Base-by-base conservation (phyloP, 108 stramenopile species). In the Licmophora abbreviata region DNA sequence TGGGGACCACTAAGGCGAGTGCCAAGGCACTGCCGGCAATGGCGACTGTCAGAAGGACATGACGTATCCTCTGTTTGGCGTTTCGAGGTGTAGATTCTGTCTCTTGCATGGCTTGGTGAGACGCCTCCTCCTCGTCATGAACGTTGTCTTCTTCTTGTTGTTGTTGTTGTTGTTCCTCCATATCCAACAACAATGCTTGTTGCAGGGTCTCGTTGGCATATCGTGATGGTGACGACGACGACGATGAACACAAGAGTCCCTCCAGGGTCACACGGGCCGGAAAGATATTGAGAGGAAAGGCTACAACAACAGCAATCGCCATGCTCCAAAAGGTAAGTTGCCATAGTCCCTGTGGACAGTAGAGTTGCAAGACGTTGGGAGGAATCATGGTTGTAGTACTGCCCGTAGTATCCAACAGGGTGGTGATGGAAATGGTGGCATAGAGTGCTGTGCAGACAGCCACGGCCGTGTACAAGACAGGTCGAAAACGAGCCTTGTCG, bases 221-320 rank as follows among this genome's bases (percentile, higher is more conserved):
- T 53, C 14, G 28, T 32, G 1, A 51, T 44, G 44, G 33, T 59
- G 26, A 35, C 58, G 28, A 42, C 23, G 41, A 44, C 28, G 29
- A 45, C 38, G 46, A 55, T 14, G 50, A 48, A 35, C 51, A 71
- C 58, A 64, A 61, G 46, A 88, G 81, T 33, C 72, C 50, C 21
- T 73, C 56, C 51, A 85, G 31, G 22, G 77, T 79, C 26, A 79
- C 74, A 5, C 83, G 61, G 8, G 81, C 81, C 6, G 88, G 88
- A 28, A 89, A 76, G 7, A 89, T 73, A 49, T 85, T 89, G 37
- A 89, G 72, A 4, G 88, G 88, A 58, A 75, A 89, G 2, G 83
- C 87, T 49, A 84, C 75, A 27, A 84, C 73, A 15, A 89, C 70
- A 4, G 88, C 82, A n/a, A 84, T 45, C 20, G 72, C 81, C 68